Conservation (phyloP, 2,329 filamentous ascomycete genomes). For the Thielaviopsis punctulata region DNA sequence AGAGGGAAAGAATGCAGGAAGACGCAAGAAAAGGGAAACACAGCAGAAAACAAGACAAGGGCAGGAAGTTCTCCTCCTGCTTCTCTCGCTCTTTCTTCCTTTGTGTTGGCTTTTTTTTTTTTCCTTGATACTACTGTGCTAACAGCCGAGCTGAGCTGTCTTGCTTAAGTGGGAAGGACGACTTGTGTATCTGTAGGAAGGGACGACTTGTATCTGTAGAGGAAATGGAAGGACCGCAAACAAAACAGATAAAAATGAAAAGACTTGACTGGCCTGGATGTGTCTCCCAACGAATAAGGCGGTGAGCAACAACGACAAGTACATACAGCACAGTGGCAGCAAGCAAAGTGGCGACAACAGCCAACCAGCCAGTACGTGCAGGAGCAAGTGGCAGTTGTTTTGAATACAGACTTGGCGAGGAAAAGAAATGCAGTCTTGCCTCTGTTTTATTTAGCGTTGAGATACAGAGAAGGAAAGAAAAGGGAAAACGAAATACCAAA, state of each 20-base stretch:
- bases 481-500: not conserved
- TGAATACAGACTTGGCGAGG: not conserved
- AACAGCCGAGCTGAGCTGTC: not conserved
- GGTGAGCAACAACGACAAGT: not conserved
- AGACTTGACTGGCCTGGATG: not conserved
- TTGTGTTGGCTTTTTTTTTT: not conserved
- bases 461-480: not conserved
- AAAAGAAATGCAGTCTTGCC: not conserved
- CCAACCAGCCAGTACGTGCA: no score
- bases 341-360: not conserved
- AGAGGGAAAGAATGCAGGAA: not conserved
- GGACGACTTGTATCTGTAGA: no score
- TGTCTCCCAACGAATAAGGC: not conserved
- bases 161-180: no score
- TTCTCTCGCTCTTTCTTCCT: not conserved
- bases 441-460: not conserved
- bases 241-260: not conserved
- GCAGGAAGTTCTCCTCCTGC: not conserved
- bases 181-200: no score
- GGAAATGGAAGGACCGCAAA: not conserved
- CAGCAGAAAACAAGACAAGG: not conserved
- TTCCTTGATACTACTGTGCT: not conserved
- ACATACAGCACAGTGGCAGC: not conserved
- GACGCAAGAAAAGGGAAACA: not conserved
- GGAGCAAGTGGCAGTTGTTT: not conserved